A percentile compares a stretch with the other conserved stretches of the same genome.
These are phyloP conservation scores for Pouteria campechiana DNA, from an alignment of 179 eudicot genomes.

Conservation along the genomic window DNA sequence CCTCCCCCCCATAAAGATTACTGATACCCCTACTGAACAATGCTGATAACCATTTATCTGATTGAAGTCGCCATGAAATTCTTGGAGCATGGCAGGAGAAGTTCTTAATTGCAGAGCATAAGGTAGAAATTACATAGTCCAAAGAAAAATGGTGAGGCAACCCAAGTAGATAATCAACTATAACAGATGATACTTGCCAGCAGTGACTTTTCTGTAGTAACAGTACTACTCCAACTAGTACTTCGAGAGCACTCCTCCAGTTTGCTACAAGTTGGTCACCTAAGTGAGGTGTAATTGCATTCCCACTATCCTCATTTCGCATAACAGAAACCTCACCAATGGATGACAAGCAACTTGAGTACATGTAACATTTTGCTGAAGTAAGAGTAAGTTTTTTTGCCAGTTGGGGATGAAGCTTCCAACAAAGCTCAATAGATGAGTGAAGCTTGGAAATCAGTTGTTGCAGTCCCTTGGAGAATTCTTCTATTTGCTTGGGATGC, in stretches of 20 bases:
- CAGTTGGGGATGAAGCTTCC: conserved; percentile 61
- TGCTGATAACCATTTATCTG: conserved; percentile 54
- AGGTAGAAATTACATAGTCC: conserved; percentile 31
- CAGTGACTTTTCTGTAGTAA: conserved; percentile 37
- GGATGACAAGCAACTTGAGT: conserved; percentile 50
- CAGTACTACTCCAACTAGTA: conserved; percentile 31
- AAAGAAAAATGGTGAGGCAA: conserved; percentile 42
- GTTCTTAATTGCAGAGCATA: conserved; percentile 47
- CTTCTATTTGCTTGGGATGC: conserved; percentile 25
- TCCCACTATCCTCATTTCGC: conserved; percentile 15
- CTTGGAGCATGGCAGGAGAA: conserved; percentile 52
- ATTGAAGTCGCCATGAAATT: conserved; percentile 64
- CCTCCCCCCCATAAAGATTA: conserved; percentile 29
- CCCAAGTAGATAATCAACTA: conserved; percentile 52
- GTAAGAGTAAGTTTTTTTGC: conserved; percentile 35
- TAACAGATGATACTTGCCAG: conserved; percentile 70
- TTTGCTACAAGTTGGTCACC: conserved; percentile 21
- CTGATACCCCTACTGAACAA: conserved; percentile 46
- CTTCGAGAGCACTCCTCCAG: conserved; percentile 52
- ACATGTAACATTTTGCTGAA: conserved; percentile 52
- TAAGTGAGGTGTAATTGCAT: conserved; percentile 6
- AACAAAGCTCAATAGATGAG: conserved; percentile 50
- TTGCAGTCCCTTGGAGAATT: conserved; percentile 27
- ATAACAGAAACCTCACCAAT: conserved; percentile 14
- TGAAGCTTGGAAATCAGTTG: conserved; percentile 41